Conservation (phyloP, 345 rosid genomes). For the Cardiospermum halicacabum region DNA sequence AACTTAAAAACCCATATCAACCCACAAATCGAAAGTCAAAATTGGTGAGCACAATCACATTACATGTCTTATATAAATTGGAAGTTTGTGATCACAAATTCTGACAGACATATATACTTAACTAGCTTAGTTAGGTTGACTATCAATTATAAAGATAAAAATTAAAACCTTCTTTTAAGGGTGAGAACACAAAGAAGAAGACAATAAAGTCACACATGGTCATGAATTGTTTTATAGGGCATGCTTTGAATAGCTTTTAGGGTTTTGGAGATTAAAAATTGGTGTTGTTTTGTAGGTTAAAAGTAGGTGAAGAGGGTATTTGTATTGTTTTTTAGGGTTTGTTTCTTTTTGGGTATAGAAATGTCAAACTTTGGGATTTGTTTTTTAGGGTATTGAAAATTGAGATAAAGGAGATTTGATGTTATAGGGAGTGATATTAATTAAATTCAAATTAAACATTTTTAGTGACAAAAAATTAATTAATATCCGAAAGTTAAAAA, state of each 20-base stretch:
- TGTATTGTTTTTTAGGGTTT: constrained; percentile 18
- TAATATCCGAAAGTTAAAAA: no score
- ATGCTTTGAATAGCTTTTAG: constrained; percentile 19
- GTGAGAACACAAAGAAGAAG: constrained; percentile 44
- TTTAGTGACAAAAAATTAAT: no score
- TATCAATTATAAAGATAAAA: constrained; percentile 18
- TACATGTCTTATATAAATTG: constrained; percentile 39
- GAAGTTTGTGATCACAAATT: constrained; percentile 42
- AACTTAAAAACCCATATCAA: not conserved
- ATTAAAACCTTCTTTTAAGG: constrained; percentile 44
- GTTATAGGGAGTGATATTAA: not conserved
- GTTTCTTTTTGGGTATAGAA: constrained; percentile 9
- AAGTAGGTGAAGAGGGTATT: constrained; percentile 12
- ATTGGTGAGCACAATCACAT: constrained; percentile 22
- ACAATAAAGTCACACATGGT: constrained; percentile 48
- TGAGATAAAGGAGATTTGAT: constrained; percentile 3
- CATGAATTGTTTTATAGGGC: constrained; percentile 11
- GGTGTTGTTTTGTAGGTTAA: constrained; percentile 4
- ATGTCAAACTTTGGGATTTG: constrained; percentile 12
- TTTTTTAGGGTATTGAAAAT: no score
- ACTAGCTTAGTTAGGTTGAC: constrained; percentile 34
- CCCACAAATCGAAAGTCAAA: constrained; percentile 41
- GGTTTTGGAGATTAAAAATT: constrained; percentile 15
- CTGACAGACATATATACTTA: constrained; percentile 38
- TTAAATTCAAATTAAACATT: no score